Evolutionary conservation across 2,329 filamentous ascomycete species (phyloP).

Genomic region (Fusarium concolor): DNA sequence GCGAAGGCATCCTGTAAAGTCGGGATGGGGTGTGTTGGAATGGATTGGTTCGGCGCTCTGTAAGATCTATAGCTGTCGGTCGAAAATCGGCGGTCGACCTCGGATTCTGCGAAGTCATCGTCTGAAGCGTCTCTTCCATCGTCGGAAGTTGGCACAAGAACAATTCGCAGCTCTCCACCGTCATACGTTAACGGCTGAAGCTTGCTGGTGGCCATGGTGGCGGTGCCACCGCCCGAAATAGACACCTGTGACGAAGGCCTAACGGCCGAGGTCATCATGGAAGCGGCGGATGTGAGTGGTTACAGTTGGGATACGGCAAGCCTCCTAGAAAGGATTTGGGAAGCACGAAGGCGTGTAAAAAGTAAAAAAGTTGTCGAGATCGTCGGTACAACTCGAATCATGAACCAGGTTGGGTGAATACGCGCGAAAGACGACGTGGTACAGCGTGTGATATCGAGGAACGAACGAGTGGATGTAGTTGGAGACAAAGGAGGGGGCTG

Average conservation of each 20-base stretch:
- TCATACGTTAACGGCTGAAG: conserved; percentile 48
- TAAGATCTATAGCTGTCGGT: conserved; percentile 42
- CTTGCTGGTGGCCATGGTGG: conserved; percentile 47
- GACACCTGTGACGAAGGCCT: conserved; percentile 43
- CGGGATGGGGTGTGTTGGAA: conserved; percentile 73
- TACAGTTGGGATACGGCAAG: conserved; percentile 29
- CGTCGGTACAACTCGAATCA: conserved; percentile 20
- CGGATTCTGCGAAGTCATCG: conserved; percentile 16
- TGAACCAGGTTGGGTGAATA: conserved; percentile 17
- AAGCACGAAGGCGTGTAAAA: conserved; percentile 14
- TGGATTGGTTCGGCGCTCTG: conserved; percentile 40
- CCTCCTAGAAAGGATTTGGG: conserved; percentile 22
- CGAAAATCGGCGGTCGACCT: conserved; percentile 33
- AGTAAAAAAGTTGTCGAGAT: not conserved
- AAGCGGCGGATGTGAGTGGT: conserved; percentile 14
- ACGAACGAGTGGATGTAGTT: conserved; percentile 41
- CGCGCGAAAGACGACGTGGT: conserved; percentile 28
- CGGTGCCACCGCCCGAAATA: conserved; percentile 40
- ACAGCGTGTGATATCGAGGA: conserved; percentile 27
- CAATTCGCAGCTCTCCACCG: conserved; percentile 47
- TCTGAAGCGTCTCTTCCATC: conserved; percentile 29
- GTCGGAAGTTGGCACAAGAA: conserved; percentile 45
- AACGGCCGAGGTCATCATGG: conserved; percentile 42
- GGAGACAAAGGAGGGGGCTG: conserved; percentile 38
- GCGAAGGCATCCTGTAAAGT: conserved; percentile 85